A percentile compares a stretch with the other conserved stretches of the same genome.
phyloP scores from a whole-genome alignment of 148 eudicot species.

The Camellia granthamiana region DNA sequence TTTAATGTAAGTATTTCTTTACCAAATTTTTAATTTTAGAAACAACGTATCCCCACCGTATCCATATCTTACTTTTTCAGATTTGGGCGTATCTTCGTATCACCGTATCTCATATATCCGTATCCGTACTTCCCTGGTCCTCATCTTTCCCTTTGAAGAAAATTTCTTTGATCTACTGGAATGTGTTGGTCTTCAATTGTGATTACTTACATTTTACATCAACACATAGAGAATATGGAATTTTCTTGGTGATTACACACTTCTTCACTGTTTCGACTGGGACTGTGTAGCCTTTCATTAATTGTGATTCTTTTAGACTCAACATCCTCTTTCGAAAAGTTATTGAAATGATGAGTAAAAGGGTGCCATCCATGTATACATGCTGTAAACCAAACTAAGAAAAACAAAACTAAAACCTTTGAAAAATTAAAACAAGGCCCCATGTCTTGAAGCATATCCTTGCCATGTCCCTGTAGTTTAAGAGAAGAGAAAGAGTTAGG shows the following conservation, averaged over 20 bases:
- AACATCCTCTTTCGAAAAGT: background rate
- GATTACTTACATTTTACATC: background rate
- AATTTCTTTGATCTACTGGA: background rate
- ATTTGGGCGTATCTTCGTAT: too few species aligned
- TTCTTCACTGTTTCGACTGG: background rate
- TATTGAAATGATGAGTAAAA: background rate
- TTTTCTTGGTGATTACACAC: background rate
- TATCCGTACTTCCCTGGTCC: too few species aligned
- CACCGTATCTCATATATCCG: too few species aligned
- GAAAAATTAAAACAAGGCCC: too few species aligned
- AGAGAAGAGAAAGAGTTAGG: too few species aligned
- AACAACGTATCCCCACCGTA: too few species aligned
- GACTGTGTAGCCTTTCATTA: background rate
- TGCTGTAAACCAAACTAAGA: background rate
- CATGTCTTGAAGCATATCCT: too few species aligned
- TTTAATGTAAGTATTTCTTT: too few species aligned
- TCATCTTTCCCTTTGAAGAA: constrained; percentile 2
- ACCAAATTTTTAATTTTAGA: too few species aligned
- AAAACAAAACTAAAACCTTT: background rate
- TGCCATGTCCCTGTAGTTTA: too few species aligned
- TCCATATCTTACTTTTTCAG: too few species aligned
- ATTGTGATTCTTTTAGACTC: background rate
- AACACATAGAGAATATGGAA: background rate
- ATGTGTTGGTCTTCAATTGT: constrained; percentile 3
- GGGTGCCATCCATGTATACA: background rate